Percentiles rank a stretch among this genome's conserved stretches.
Conservation (phyloP, 352 stramenopile genomes). For the Plasmopara muralis region DNA sequence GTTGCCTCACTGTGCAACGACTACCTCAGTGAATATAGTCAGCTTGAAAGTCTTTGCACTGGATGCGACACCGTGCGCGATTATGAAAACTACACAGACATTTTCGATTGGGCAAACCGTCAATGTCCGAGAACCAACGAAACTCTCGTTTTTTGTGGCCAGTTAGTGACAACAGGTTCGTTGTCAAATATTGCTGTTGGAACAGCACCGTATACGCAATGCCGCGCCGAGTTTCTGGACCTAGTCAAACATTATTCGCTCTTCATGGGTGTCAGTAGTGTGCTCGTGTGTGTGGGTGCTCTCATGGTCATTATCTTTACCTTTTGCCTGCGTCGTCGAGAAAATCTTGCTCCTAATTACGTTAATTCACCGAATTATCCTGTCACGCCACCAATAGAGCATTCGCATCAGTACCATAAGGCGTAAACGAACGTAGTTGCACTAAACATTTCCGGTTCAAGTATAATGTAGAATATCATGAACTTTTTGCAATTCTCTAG, state of each 20-base stretch:
- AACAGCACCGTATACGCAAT: constrained; percentile 43
- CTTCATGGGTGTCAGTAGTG: constrained; percentile 30
- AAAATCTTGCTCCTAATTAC: constrained; percentile 13
- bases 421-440: constrained; percentile 10
- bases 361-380: constrained; percentile 11
- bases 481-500: too few species aligned
- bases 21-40: constrained; percentile 27
- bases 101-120: constrained; percentile 77
- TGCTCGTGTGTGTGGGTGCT: constrained; percentile 32
- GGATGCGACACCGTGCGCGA: constrained; percentile 48
- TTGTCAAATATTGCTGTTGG: constrained; percentile 25
- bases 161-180: constrained; percentile 34
- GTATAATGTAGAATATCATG: too few species aligned
- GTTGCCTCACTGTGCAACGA: constrained; percentile 54
- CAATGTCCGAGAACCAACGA: constrained; percentile 53
- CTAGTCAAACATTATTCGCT: constrained; percentile 35
- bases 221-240: constrained; percentile 38
- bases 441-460: too few species aligned
- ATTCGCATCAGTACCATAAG: constrained; percentile 24
- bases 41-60: constrained; percentile 38
- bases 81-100: constrained; percentile 55
- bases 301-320: constrained; percentile 42
- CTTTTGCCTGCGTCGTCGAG: constrained; percentile 33
- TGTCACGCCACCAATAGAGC: constrained; percentile 16
- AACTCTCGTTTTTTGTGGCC: constrained; percentile 57